phyloP scores from a whole-genome alignment of 768 basidiomycete species.

The Pleurotus tuoliensis region DNA sequence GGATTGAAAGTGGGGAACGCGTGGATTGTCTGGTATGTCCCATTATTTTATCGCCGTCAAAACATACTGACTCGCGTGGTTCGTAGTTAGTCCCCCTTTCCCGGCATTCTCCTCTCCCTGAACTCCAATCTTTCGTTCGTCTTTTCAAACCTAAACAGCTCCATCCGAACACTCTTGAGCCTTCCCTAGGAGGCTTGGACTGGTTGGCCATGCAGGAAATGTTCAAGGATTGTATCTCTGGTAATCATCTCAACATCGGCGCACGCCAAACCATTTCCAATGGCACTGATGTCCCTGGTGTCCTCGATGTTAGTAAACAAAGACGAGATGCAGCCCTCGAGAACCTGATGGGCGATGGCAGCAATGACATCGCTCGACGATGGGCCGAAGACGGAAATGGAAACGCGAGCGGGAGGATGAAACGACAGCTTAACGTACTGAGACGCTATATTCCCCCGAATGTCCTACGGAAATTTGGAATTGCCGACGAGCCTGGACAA shows the following conservation, averaged over 20 bases:
- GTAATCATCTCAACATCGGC: neutral
- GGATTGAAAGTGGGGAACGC: constrained; percentile 35
- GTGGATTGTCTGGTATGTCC: constrained; percentile 62
- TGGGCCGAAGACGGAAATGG: constrained; percentile 48
- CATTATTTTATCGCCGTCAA: neutral
- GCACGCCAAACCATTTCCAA: neutral
- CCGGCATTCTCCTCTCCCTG: constrained; percentile 85
- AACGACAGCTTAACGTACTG: constrained; percentile 41
- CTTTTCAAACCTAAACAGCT: constrained; percentile 77
- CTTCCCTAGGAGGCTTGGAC: constrained; percentile 54
- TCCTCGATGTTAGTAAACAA: neutral
- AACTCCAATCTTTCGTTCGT: constrained; percentile 75
- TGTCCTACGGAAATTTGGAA: constrained; percentile 12
- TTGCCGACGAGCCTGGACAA: constrained; percentile 29
- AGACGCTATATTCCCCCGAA: constrained; percentile 36
- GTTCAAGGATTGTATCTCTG: constrained; percentile 58
- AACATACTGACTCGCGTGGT: neutral
- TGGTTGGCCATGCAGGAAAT: constrained; percentile 69
- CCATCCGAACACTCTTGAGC: constrained; percentile 74
- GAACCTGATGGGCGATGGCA: constrained; percentile 62
- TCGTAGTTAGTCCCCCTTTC: constrained; percentile 75
- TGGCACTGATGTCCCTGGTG: neutral
- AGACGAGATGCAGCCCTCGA: constrained; percentile 50
- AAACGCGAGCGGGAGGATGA: constrained; percentile 20
- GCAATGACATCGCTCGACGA: constrained; percentile 38